These are phyloP conservation scores for Picochlorum sp. DNA, from an alignment of 139 green algal species.

Conservation along the genomic window DNA sequence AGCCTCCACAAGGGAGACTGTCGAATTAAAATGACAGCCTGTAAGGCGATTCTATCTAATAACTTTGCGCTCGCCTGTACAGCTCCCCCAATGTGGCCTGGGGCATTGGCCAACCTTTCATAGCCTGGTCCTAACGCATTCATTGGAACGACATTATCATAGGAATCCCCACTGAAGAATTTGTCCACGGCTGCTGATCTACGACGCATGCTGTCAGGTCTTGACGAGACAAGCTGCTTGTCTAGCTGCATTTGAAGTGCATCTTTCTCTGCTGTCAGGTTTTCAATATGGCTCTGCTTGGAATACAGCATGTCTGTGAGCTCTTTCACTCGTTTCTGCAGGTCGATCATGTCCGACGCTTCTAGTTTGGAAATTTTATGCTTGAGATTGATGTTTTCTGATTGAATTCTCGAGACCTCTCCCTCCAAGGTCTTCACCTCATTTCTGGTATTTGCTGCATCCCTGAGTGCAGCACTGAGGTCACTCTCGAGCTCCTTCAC, in stretches of 20 bases:
- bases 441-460: conserved; percentile 7
- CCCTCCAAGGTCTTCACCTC: conserved; percentile 19
- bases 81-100: conserved; percentile 27
- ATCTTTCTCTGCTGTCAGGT: conserved; percentile 46
- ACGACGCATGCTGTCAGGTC: conserved; percentile 10
- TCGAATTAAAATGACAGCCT: conserved; percentile 44
- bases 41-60: conserved; percentile 27
- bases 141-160: conserved; percentile 62
- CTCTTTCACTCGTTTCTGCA: conserved; percentile 44
- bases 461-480: conserved; percentile 5
- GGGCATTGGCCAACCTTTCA: conserved; percentile 34
- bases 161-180: conserved; percentile 7
- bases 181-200: conserved; percentile 9
- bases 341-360: conserved; percentile 24
- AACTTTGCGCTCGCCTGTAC: conserved; percentile 33
- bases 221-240: conserved; percentile 39
- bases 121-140: conserved; percentile 61
- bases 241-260: conserved; percentile 59
- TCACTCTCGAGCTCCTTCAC: conserved; percentile 14
- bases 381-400: conserved; percentile 24
- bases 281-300: conserved; percentile 68
- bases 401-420: conserved; percentile 17
- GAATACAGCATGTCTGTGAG: conserved; percentile 59
- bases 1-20: conserved; percentile 67
- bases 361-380: conserved; percentile 15